phyloP scores from a whole-genome alignment of 2,329 filamentous ascomycete genomes.

The Trichoderma guizhouense region DNA sequence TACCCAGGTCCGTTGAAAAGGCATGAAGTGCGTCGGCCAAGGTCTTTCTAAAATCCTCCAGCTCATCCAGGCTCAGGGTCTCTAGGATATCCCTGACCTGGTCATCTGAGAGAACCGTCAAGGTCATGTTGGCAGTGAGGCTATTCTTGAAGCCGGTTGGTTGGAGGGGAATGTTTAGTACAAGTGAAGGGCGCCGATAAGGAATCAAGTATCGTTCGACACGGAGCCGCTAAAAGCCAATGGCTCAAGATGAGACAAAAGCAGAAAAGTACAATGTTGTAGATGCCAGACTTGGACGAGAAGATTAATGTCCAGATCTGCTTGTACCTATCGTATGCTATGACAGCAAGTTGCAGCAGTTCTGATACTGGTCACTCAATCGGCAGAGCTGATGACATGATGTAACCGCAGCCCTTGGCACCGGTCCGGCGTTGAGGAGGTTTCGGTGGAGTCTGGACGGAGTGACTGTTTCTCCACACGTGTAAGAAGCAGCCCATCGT shows the following conservation, averaged over 20 bases:
- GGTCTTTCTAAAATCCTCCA: slow-evolving; percentile 48
- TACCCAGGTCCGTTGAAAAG: slow-evolving; percentile 56
- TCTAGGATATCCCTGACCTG: slow-evolving; percentile 55
- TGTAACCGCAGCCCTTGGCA: slow-evolving; percentile 6
- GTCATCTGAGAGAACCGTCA: slow-evolving; percentile 57
- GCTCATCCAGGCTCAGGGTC: slow-evolving; percentile 49
- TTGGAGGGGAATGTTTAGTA: background rate
- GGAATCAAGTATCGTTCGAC: background rate
- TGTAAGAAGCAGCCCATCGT: background rate
- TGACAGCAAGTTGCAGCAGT: background rate
- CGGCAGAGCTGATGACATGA: background rate
- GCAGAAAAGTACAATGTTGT: background rate
- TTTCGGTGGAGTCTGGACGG: slow-evolving; percentile 3
- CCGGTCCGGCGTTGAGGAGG: slow-evolving; percentile 10
- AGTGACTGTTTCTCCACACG: slow-evolving; percentile 8
- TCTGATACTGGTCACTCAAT: background rate
- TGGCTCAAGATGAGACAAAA: background rate
- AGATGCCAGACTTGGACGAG: background rate
- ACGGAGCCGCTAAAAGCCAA: background rate
- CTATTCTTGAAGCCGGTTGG: background rate
- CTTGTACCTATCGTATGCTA: background rate
- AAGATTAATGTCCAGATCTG: background rate
- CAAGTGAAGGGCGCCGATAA: background rate
- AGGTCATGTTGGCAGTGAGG: slow-evolving; percentile 43
- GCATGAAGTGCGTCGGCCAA: slow-evolving; percentile 55